phyloP scores from a whole-genome alignment of 208 protist genomes.

The Acanthamoeba royreba region DNA sequence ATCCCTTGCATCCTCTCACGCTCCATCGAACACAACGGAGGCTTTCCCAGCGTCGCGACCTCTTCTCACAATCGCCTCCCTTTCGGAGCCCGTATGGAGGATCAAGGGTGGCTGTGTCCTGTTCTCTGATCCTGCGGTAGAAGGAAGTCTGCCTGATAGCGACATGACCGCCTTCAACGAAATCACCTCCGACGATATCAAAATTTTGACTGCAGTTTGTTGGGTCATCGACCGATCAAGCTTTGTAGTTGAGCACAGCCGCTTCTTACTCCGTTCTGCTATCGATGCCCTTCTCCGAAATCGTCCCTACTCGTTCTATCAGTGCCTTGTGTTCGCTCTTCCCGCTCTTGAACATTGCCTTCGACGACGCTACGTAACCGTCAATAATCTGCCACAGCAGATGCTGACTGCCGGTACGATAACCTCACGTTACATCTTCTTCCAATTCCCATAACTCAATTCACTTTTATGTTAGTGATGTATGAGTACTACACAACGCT shows the following conservation, averaged over 20 bases:
- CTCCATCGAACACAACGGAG: not conserved
- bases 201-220: not conserved
- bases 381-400: not conserved
- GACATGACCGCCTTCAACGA: too few relatives aligned
- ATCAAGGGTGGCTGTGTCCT: not conserved
- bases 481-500: slow-evolving; percentile 42
- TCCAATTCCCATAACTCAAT: not conserved
- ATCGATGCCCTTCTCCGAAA: not conserved
- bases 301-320: not conserved
- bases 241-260: not conserved
- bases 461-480: not conserved
- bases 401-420: not conserved
- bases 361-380: not conserved
- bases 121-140: too few relatives aligned
- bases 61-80: not conserved
- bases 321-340: not conserved
- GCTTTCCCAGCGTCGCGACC: not conserved
- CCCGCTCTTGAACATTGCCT: slow-evolving; percentile 14
- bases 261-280: not conserved
- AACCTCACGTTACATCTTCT: not conserved
- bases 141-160: too few relatives aligned
- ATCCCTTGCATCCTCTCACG: not conserved
- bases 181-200: not conserved
- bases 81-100: not conserved
- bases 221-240: not conserved